Evolutionary conservation across 1,284 basidiomycete species (phyloP).

Genomic region (Naganishia cerealis): DNA sequence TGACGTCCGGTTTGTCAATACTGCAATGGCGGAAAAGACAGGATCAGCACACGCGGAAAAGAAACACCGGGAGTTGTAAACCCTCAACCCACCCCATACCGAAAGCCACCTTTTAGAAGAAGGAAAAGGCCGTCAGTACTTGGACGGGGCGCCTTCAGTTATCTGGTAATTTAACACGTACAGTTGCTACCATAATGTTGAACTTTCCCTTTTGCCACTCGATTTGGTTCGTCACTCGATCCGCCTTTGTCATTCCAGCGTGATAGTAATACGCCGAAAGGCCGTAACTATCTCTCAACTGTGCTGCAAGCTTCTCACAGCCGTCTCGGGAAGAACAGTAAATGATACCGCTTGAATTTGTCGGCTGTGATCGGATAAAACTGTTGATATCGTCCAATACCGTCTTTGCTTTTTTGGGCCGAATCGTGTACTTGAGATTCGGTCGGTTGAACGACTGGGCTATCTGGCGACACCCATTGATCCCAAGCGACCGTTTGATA

Average conservation of each 20-base stretch:
- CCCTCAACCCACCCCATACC: slow-evolving; percentile 72
- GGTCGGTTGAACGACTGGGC: slow-evolving; percentile 87
- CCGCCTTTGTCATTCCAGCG: slow-evolving; percentile 68
- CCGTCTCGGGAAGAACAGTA: slow-evolving; percentile 73
- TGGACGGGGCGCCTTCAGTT: not conserved
- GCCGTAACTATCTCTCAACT: slow-evolving; percentile 61
- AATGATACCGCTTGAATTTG: slow-evolving; percentile 74
- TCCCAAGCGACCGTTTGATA: slow-evolving; percentile 57
- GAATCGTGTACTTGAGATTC: slow-evolving; percentile 82
- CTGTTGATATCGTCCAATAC: slow-evolving; percentile 67
- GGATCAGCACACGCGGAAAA: slow-evolving; percentile 16
- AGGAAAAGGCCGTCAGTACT: slow-evolving; percentile 9
- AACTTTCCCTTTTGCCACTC: slow-evolving; percentile 75
- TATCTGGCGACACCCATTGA: slow-evolving; percentile 26
- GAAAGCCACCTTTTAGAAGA: slow-evolving; percentile 68
- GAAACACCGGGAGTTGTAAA: not conserved
- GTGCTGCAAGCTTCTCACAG: slow-evolving; percentile 76
- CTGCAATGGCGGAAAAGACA: slow-evolving; percentile 29
- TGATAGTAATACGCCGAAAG: slow-evolving; percentile 81
- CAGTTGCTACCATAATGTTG: slow-evolving; percentile 86
- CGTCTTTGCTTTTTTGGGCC: slow-evolving; percentile 62
- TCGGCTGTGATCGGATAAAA: slow-evolving; percentile 62
- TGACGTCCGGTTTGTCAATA: slow-evolving; percentile 79
- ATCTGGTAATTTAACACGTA: slow-evolving; percentile 39
- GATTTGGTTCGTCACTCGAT: slow-evolving; percentile 66